phyloP scores from a whole-genome alignment of 345 rosid species.

The Eucalyptus cloeziana region DNA sequence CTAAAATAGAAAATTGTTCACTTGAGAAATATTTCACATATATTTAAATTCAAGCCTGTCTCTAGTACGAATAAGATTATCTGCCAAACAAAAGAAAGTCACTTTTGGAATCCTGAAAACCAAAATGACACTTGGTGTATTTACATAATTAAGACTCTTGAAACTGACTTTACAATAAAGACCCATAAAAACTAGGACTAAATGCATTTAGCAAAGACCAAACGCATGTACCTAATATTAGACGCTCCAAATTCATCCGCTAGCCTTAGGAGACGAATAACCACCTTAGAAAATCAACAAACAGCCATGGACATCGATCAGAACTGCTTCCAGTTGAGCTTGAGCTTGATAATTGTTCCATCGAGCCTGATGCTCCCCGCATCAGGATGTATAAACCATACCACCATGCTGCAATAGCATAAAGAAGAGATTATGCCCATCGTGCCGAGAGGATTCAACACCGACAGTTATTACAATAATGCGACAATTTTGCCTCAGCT shows the following conservation, averaged over 20 bases:
- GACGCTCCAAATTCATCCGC: background rate
- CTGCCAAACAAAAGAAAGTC: background rate
- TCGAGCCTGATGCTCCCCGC: background rate
- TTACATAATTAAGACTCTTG: background rate
- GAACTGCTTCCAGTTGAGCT: background rate
- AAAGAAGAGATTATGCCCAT: background rate
- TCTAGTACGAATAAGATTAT: background rate
- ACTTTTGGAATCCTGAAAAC: background rate
- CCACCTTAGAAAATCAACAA: background rate
- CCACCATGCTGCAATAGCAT: background rate
- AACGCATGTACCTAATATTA: background rate
- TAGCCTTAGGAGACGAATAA: background rate
- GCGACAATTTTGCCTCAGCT: background rate
- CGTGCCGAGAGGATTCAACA: background rate
- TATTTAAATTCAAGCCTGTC: background rate
- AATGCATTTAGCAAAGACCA: background rate
- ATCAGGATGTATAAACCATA: background rate
- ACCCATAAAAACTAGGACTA: background rate
- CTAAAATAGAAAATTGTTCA: background rate
- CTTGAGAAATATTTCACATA: background rate
- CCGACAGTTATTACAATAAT: conserved; percentile 7
- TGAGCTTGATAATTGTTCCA: background rate
- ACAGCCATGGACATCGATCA: background rate
- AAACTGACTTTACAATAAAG: background rate
- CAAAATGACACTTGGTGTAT: background rate